phyloP scores from a whole-genome alignment of 805 yeast species.

The Limtongia smithiae region DNA sequence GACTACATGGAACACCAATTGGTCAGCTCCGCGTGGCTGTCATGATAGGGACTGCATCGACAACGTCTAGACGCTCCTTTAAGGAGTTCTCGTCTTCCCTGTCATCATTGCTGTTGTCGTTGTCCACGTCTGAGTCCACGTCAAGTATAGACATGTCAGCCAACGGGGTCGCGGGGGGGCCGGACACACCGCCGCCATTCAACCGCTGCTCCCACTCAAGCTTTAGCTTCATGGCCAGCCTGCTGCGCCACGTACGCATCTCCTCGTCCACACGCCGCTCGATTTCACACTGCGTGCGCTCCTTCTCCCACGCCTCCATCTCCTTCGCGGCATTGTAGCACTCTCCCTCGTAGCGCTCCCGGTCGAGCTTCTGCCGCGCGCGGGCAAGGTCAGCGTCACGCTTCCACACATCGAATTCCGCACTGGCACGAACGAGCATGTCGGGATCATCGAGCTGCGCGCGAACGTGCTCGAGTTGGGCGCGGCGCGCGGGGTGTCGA shows the following conservation, averaged over 20 bases:
- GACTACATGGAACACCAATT: too few relatives aligned
- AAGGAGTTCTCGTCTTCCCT: too few relatives aligned
- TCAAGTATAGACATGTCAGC: too few relatives aligned
- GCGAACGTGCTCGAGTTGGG: constrained; percentile 8
- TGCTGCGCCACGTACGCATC: constrained; percentile 21
- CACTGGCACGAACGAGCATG: constrained; percentile 10
- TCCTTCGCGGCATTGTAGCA: constrained; percentile 7
- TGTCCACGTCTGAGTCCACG: too few relatives aligned
- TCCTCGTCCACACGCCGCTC: constrained; percentile 20
- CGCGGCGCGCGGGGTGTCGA: constrained; percentile 6
- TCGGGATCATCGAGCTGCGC: constrained; percentile 17
- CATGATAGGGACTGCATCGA: too few relatives aligned
- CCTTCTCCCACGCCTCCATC: constrained; percentile 21
- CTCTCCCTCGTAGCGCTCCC: constrained; percentile 24
- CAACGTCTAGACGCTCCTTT: too few relatives aligned
- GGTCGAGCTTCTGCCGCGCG: constrained; percentile 19
- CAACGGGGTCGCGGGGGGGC: too few relatives aligned
- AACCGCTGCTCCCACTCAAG: too few relatives aligned
- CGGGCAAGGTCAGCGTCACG: constrained; percentile 15
- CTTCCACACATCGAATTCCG: constrained; percentile 23
- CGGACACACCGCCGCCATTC: too few relatives aligned
- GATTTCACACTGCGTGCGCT: constrained; percentile 23
- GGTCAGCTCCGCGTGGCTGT: too few relatives aligned
- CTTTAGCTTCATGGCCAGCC: constrained; percentile 16
- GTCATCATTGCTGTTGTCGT: too few relatives aligned